Evolutionary conservation across 768 basidiomycete species (phyloP).

Genomic region (Hebeloma cylindrosporum): DNA sequence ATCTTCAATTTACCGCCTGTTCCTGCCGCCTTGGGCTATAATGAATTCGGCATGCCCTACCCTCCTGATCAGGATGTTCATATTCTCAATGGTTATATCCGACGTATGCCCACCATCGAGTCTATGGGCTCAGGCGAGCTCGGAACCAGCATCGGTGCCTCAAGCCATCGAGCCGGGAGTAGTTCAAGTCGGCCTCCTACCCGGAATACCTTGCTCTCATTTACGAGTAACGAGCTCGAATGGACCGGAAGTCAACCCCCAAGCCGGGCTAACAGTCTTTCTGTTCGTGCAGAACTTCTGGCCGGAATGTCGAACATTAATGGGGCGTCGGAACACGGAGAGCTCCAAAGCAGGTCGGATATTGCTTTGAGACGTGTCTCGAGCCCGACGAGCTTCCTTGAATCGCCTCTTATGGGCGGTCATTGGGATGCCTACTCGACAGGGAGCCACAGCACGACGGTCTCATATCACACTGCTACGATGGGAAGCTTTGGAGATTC

Average conservation of each 20-base stretch:
- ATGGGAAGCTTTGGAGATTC: conserved; percentile 17
- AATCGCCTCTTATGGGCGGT: conserved; percentile 8
- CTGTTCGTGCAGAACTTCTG: conserved; percentile 31
- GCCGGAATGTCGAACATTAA: conserved; percentile 15
- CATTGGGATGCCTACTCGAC: conserved; percentile 15
- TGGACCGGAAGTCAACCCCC: conserved; percentile 29
- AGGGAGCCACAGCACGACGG: conserved; percentile 21
- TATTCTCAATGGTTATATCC: conserved; percentile 62
- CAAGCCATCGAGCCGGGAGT: conserved; percentile 18
- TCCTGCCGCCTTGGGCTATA: conserved; percentile 38
- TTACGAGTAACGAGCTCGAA: conserved; percentile 28
- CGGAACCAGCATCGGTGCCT: conserved; percentile 28
- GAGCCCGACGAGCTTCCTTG: conserved; percentile 18
- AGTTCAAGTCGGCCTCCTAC: conserved; percentile 41
- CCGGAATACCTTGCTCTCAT: conserved; percentile 35
- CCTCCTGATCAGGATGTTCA: conserved; percentile 52
- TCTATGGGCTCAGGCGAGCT: conserved; percentile 68
- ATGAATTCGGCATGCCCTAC: conserved; percentile 49
- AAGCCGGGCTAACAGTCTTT: conserved; percentile 38
- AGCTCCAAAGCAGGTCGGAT: conserved; percentile 25
- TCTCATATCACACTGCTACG: conserved; percentile 26
- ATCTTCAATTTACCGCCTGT: conserved; percentile 26
- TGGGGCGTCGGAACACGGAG: conserved; percentile 34
- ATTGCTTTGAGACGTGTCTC: conserved; percentile 11
- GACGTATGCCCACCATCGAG: conserved; percentile 82